Conservation (phyloP, 805 yeast genomes). For the Wickerhamomyces alni region DNA sequence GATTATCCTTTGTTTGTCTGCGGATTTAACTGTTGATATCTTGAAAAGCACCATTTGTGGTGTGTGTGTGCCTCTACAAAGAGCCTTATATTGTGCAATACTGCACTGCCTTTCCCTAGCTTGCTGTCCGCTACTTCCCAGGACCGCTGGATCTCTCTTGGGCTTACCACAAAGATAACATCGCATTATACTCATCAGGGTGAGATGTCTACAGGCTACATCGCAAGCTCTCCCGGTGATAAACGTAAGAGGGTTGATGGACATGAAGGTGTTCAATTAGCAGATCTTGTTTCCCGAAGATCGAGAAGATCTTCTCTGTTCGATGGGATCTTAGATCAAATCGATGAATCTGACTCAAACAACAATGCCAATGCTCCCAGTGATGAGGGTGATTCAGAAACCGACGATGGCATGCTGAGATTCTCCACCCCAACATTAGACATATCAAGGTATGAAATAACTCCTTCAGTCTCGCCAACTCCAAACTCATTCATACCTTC, state of each 20-base stretch:
- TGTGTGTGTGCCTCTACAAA: too few species aligned
- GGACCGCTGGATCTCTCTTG: too few species aligned
- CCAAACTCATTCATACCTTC: not conserved
- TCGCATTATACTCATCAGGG: too few species aligned
- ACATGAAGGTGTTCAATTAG: not conserved
- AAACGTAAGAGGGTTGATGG: slow-evolving; percentile 1
- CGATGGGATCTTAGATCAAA: not conserved
- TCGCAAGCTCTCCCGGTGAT: not conserved
- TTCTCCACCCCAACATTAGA: not conserved
- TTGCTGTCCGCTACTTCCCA: too few species aligned
- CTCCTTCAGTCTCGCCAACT: not conserved
- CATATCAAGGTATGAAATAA: not conserved
- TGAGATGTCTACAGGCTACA: not conserved
- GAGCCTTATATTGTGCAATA: too few species aligned
- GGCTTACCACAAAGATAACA: not conserved
- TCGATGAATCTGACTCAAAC: not conserved
- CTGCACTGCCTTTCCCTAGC: too few species aligned
- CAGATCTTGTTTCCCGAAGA: not conserved
- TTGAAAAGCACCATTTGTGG: too few species aligned
- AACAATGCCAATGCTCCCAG: not conserved
- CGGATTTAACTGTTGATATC: too few species aligned
- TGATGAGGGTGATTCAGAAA: not conserved
- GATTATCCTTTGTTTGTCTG: too few species aligned
- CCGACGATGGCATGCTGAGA: not conserved
- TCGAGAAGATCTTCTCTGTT: not conserved